These are phyloP conservation scores for Nicotiana otophora DNA, from an alignment of 257 asterid species.

Conservation along the genomic window DNA sequence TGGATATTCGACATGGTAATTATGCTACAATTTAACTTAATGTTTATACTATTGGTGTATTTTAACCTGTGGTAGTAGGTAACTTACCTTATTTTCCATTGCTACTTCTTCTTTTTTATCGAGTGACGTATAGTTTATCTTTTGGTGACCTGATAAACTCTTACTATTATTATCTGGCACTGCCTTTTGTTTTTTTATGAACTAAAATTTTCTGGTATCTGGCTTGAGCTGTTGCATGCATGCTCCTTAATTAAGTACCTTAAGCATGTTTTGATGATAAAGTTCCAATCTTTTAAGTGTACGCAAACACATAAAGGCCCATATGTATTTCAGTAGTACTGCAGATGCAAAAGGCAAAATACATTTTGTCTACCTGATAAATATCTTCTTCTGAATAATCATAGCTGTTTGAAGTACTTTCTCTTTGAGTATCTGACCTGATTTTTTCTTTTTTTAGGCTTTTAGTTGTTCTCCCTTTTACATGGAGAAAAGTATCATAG, in stretches of 20 bases:
- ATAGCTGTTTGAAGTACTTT: not conserved
- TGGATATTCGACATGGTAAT: no score
- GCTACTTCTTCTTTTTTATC: not conserved
- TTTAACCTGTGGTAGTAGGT: not conserved
- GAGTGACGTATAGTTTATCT: not conserved
- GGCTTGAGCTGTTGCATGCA: not conserved
- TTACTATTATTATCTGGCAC: no score
- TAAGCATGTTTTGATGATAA: not conserved
- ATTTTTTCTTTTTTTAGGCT: constrained; percentile 10
- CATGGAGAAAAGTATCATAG: constrained; percentile 40
- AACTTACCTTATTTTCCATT: not conserved
- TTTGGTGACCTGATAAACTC: not conserved
- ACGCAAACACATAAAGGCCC: not conserved
- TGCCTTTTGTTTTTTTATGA: not conserved
- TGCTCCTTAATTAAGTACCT: not conserved
- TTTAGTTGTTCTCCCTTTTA: constrained; percentile 18
- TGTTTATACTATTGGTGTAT: not conserved
- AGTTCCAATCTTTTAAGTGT: not conserved
- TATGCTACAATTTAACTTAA: not conserved
- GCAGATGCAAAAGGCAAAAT: not conserved
- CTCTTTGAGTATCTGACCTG: constrained; percentile 1
- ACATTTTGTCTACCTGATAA: not conserved
- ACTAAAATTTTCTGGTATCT: not conserved
- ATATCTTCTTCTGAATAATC: not conserved
- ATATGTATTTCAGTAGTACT: not conserved